These are phyloP conservation scores for Isatis tinctoria DNA, from an alignment of 345 rosid species.

Conservation along the genomic window DNA sequence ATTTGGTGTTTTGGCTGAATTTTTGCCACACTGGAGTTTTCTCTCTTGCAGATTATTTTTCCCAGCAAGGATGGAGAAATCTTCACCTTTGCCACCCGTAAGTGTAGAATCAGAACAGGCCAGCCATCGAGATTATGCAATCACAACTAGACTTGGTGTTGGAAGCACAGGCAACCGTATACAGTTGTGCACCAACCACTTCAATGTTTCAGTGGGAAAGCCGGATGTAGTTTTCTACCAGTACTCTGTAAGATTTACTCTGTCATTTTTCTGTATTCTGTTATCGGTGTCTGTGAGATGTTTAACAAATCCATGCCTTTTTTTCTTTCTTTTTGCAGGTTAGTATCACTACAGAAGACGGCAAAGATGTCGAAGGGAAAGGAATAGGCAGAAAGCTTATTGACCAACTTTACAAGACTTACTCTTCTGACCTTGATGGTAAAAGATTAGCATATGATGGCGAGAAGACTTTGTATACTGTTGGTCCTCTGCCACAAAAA, in stretches of 20 bases:
- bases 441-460: conserved; percentile 83
- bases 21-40: background rate
- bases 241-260: conserved; percentile 54
- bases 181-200: conserved; percentile 65
- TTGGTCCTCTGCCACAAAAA: conserved; percentile 70
- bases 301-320: background rate
- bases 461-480: conserved; percentile 64
- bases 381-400: conserved; percentile 68
- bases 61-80: conserved; percentile 42
- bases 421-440: conserved; percentile 53
- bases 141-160: conserved; percentile 46
- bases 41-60: conserved; percentile 8
- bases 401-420: conserved; percentile 62
- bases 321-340: conserved; percentile 45
- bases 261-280: conserved; percentile 4
- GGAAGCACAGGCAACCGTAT: conserved; percentile 51
- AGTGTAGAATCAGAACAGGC: conserved; percentile 29
- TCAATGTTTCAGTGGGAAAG: conserved; percentile 46
- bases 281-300: conserved; percentile 3
- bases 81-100: conserved; percentile 35
- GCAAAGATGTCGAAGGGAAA: conserved; percentile 49
- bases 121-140: conserved; percentile 39
- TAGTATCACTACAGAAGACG: conserved; percentile 52
- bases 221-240: conserved; percentile 71
- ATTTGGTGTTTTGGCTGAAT: background rate